A percentile compares a stretch with the other conserved stretches of the same genome.
Conservation (phyloP, 2,329 filamentous ascomycete genomes). For the Aspergillus sp. region DNA sequence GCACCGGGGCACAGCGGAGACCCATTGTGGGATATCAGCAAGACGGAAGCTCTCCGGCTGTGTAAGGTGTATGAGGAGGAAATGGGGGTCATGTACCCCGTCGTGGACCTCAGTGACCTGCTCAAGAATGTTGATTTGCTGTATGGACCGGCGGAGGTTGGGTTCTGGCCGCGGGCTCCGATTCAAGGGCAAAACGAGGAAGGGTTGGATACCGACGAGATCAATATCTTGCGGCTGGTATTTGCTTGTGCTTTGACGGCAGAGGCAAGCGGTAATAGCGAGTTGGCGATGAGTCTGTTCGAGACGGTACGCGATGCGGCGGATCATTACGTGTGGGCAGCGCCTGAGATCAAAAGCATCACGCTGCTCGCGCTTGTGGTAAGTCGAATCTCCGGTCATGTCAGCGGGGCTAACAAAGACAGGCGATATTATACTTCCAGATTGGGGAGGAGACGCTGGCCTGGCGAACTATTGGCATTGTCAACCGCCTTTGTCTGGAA, state of each 20-base stretch:
- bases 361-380: constrained; percentile 59
- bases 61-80: constrained; percentile 84
- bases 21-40: constrained; percentile 75
- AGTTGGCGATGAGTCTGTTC: constrained; percentile 73
- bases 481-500: constrained; percentile 76
- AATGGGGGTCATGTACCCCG: constrained; percentile 87
- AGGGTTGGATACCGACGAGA: constrained; percentile 61
- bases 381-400: constrained; percentile 10
- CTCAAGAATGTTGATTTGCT: constrained; percentile 67
- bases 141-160: constrained; percentile 53
- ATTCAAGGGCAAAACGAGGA: constrained; percentile 32
- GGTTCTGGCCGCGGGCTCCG: neutral
- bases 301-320: constrained; percentile 73
- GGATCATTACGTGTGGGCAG: constrained; percentile 65
- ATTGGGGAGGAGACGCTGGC: constrained; percentile 82
- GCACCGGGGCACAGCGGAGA: constrained; percentile 55
- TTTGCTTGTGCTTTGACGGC: constrained; percentile 76
- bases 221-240: constrained; percentile 78
- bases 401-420: neutral
- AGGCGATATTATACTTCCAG: constrained; percentile 80
- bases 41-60: constrained; percentile 78
- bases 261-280: constrained; percentile 77
- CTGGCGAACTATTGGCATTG: constrained; percentile 88
- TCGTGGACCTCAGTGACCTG: constrained; percentile 71
- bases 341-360: constrained; percentile 62